Conservation (phyloP, 2,329 filamentous ascomycete species). For the Xylaria arbuscula region DNA sequence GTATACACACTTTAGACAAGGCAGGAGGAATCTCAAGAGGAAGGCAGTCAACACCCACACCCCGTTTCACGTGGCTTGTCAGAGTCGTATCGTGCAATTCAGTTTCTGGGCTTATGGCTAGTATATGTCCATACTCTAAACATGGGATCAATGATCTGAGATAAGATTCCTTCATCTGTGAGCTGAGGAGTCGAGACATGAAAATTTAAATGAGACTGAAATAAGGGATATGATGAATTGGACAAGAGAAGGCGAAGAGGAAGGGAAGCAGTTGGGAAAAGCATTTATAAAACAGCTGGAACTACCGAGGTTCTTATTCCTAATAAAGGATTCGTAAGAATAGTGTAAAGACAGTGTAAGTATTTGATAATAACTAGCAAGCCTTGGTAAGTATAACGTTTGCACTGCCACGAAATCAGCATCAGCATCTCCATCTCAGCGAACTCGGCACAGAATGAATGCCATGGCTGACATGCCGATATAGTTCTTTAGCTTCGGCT, state of each 20-base stretch:
- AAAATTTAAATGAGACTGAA: no score
- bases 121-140: conserved; percentile 5
- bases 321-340: conserved; percentile 2
- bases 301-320: not conserved
- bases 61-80: conserved; percentile 23
- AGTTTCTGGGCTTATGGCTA: conserved; percentile 1
- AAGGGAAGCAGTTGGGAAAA: not conserved
- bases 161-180: not conserved
- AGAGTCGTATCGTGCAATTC: conserved; percentile 27
- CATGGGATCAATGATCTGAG: conserved; percentile 1
- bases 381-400: not conserved
- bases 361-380: conserved; percentile 10
- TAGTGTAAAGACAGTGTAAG: not conserved
- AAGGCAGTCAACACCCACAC: not conserved
- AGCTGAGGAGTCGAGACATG: not conserved
- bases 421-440: not conserved
- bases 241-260: not conserved
- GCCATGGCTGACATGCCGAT: not conserved
- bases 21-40: not conserved
- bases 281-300: not conserved
- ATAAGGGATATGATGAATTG: not conserved
- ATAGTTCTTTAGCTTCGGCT: not conserved
- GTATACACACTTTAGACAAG: not conserved
- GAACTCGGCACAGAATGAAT: not conserved
- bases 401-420: conserved; percentile 16